Evolutionary conservation across 1,284 basidiomycete species (phyloP).

Genomic region (Naganishia cerealis): DNA sequence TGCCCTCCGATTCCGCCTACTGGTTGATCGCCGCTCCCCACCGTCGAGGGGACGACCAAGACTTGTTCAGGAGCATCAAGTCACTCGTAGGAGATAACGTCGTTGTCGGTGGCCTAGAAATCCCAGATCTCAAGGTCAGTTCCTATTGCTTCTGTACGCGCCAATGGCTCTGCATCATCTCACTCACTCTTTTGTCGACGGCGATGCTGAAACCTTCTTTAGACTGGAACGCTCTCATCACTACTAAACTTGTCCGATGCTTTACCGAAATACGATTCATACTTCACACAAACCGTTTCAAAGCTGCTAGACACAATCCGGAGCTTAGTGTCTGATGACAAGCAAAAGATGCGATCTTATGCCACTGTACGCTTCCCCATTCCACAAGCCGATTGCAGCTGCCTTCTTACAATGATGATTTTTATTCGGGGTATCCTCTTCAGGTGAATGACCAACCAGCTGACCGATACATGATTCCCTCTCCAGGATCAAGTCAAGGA

Average conservation of each 20-base stretch:
- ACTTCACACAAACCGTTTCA: slow-evolving; percentile 81
- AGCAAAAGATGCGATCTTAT: slow-evolving; percentile 77
- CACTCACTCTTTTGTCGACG: not conserved
- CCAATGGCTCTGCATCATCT: not conserved
- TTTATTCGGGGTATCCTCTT: not conserved
- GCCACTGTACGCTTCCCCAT: slow-evolving; percentile 37
- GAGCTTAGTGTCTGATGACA: slow-evolving; percentile 85
- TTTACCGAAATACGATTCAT: slow-evolving; percentile 85
- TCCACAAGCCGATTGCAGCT: not conserved
- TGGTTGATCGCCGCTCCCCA: slow-evolving; percentile 60
- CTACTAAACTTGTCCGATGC: slow-evolving; percentile 88
- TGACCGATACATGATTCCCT: slow-evolving; percentile 69
- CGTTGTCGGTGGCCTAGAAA: slow-evolving; percentile 49
- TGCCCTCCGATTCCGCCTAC: slow-evolving; percentile 59
- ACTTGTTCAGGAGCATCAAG: slow-evolving; percentile 56
- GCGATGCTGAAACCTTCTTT: slow-evolving; percentile 31
- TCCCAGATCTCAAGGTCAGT: slow-evolving; percentile 54
- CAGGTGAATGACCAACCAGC: slow-evolving; percentile 77
- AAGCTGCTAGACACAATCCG: slow-evolving; percentile 94
- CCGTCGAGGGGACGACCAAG: slow-evolving; percentile 56
- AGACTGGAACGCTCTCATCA: slow-evolving; percentile 92
- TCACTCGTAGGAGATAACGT: slow-evolving; percentile 50
- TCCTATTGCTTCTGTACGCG: not conserved
- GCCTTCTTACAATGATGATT: not conserved
- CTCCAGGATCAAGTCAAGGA: slow-evolving; percentile 46